Base-by-base conservation (phyloP, 371 early-diverging fungal genomes). In the Catenaria anguillulae region DNA sequence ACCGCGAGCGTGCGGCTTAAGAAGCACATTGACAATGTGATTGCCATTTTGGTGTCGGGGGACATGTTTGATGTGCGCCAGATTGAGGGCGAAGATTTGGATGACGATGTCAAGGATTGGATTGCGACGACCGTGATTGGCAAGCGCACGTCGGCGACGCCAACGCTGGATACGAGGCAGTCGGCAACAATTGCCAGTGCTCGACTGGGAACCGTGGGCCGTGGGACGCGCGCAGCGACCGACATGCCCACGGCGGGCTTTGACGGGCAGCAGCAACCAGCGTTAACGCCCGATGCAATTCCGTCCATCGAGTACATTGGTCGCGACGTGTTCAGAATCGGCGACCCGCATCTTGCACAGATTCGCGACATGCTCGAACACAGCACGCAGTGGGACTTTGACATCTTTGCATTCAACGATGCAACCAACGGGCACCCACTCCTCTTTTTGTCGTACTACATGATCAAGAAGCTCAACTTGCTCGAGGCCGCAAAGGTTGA, bases 311-410 rank as follows among this genome's bases (percentile, higher is more conserved):
- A 50, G 29, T 50, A 50, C 52, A 6, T 50, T 8, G 26, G 29
- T 8, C 26, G 10, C 52, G 52, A 50, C 52, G 52, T 50, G 52
- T 50, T 50, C 52, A 8, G 29, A 31, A 26, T 50, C 15, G 31
- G 26, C 2, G 12, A 15, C 5, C 10, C 19, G 33, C 29, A 29
- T 17, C 10, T 31, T 13, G 12, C 26, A 8, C 52, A 31, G 52
- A 19, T 50, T 8, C 52, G 52, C 52, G 50, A 64, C 0, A 29
- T 67, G 5, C 60, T 74, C 24, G 63, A 67, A 19, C 54, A 60
- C n/a, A 61, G 69, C 12, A 65, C 70, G 23, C 56, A 29, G 17
- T 77, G 76, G 76, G 73, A 75, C 36, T 77, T 76, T 67, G 65
- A 73, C 42, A 56, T 75, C 15, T 76, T 77, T 60, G 69, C 66